phyloP scores from a whole-genome alignment of 768 basidiomycete genomes.

The Amanita inopinata region DNA sequence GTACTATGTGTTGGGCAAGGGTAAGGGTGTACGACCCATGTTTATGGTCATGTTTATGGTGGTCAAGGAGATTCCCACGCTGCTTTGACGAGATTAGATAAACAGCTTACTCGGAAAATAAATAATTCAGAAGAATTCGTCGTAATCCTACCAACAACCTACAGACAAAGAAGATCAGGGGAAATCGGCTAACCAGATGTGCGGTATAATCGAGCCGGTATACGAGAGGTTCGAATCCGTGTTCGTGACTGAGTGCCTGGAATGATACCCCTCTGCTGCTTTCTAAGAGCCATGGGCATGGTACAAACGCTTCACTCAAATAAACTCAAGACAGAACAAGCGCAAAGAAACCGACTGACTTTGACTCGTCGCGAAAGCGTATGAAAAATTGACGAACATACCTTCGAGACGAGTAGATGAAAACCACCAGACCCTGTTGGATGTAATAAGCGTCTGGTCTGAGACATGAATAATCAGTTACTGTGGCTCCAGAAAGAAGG shows the following conservation, averaged over 20 bases:
- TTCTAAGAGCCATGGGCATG: too few relatives aligned
- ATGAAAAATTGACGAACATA: background rate
- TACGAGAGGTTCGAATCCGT: background rate
- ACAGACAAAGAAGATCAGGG: background rate
- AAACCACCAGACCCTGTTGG: constrained; percentile 4
- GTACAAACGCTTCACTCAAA: too few relatives aligned
- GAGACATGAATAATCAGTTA: background rate
- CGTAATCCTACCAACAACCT: background rate
- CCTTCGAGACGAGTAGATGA: background rate
- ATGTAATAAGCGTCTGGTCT: background rate
- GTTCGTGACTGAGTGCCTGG: background rate
- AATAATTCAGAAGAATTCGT: too few relatives aligned
- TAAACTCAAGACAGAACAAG: background rate
- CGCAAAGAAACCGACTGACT: background rate
- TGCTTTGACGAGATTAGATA: too few relatives aligned
- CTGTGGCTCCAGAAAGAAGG: background rate
- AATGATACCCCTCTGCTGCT: too few relatives aligned
- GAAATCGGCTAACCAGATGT: background rate
- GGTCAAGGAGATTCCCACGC: too few relatives aligned
- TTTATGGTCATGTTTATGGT: too few relatives aligned
- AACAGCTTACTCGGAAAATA: too few relatives aligned
- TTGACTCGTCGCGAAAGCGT: background rate
- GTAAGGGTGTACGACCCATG: too few relatives aligned
- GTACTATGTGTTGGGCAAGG: too few relatives aligned
- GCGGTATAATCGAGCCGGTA: constrained; percentile 7